These are phyloP conservation scores for Penstemon davidsonii DNA, from an alignment of 257 asterid species.

Conservation along the genomic window DNA sequence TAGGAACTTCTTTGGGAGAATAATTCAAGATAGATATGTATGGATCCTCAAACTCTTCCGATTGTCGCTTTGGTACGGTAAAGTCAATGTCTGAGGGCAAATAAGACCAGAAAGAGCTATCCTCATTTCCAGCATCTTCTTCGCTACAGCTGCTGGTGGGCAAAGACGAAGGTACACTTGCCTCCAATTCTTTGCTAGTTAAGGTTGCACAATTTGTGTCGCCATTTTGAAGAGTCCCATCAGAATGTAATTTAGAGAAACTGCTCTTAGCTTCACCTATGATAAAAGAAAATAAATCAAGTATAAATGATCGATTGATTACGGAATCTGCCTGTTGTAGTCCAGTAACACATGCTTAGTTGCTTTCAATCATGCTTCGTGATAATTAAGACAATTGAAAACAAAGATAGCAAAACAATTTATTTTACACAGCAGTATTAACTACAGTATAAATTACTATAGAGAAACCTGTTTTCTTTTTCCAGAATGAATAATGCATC, in stretches of 20 bases:
- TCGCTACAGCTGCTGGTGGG: constrained; percentile 46
- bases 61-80: constrained; percentile 38
- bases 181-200: constrained; percentile 32
- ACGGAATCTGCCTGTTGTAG: not conserved
- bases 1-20: constrained; percentile 44
- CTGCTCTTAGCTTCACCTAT: constrained; percentile 29
- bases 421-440: not conserved
- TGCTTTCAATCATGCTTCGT: constrained; percentile 1
- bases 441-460: not conserved
- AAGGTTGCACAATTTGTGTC: constrained; percentile 24
- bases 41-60: constrained; percentile 39
- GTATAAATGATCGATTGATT: not conserved
- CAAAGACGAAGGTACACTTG: constrained; percentile 46
- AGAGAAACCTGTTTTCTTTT: constrained; percentile 6
- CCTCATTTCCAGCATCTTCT: constrained; percentile 44
- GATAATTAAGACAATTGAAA: not conserved
- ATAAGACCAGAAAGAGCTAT: constrained; percentile 28
- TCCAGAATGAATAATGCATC: not conserved
- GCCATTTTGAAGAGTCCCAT: constrained; percentile 31
- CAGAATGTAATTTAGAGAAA: constrained; percentile 13
- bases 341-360: constrained; percentile 10
- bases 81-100: constrained; percentile 40
- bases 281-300: not conserved
- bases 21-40: constrained; percentile 23
- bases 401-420: not conserved